Evolutionary conservation across 495 filamentous ascomycete genomes (phyloP).

Genomic region (Neurospora tetrasperma): DNA sequence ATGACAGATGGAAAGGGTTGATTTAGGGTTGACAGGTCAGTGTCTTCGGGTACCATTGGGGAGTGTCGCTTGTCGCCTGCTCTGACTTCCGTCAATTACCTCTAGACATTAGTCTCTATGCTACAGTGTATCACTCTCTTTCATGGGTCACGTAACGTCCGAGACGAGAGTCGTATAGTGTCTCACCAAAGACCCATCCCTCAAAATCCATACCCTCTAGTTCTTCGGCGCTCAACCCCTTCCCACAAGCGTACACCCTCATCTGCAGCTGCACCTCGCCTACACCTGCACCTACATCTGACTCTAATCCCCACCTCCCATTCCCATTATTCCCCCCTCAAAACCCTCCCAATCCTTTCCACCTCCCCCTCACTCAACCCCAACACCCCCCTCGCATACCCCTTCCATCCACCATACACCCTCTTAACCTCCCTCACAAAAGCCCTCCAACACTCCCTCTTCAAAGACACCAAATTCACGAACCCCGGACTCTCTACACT

Average conservation of each 20-base stretch:
- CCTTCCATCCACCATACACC: conserved; percentile 34
- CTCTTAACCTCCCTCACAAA: conserved; percentile 27
- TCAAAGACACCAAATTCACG: conserved; percentile 29
- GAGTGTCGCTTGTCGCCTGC: background rate
- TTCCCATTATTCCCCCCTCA: background rate
- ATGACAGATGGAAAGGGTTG: background rate
- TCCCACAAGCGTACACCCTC: background rate
- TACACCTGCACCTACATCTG: background rate
- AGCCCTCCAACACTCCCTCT: conserved; percentile 26
- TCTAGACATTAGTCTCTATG: background rate
- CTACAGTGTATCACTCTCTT: background rate
- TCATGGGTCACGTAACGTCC: background rate
- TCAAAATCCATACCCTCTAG: background rate
- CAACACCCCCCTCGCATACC: conserved; percentile 28
- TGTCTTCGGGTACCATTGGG: background rate
- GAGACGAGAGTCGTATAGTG: background rate
- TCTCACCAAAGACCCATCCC: background rate
- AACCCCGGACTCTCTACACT: conserved; percentile 29
- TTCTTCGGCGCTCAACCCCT: background rate
- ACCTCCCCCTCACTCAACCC: conserved; percentile 33
- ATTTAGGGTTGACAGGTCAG: background rate
- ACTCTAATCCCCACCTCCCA: background rate
- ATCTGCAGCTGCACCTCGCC: background rate
- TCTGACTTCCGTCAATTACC: background rate
- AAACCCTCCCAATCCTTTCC: conserved; percentile 31